Evolutionary conservation across 768 basidiomycete genomes (phyloP).

Genomic region (Naematelia encephala): DNA sequence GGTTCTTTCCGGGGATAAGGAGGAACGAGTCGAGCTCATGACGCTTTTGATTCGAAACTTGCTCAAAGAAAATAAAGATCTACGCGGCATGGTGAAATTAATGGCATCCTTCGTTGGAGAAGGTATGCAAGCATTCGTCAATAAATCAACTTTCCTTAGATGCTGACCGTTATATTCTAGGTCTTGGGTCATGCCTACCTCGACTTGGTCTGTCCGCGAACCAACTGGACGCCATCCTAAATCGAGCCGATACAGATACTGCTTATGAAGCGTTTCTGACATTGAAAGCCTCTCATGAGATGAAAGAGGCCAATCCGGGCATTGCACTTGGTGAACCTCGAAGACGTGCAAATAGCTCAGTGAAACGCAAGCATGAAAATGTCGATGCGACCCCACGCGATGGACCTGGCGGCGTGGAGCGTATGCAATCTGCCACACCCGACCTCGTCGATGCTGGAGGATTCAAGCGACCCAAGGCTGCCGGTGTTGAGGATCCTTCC

Average conservation of each 20-base stretch:
- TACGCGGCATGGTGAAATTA: constrained; percentile 72
- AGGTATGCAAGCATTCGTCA: constrained; percentile 59
- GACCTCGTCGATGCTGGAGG: background rate
- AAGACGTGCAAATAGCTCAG: constrained; percentile 10
- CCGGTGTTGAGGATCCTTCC: background rate
- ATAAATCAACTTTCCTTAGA: background rate
- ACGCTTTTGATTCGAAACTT: constrained; percentile 75
- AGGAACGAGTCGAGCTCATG: constrained; percentile 80
- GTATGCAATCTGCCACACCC: background rate
- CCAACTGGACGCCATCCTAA: constrained; percentile 77
- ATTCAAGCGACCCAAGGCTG: background rate
- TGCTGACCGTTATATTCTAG: constrained; percentile 19
- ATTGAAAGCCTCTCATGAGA: constrained; percentile 57
- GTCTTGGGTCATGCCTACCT: constrained; percentile 48
- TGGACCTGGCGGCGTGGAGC: background rate
- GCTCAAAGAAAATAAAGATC: constrained; percentile 81
- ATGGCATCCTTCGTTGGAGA: constrained; percentile 81
- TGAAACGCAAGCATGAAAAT: constrained; percentile 24
- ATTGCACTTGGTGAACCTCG: constrained; percentile 22
- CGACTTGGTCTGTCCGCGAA: constrained; percentile 49
- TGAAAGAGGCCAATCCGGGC: constrained; percentile 37
- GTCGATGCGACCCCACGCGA: constrained; percentile 1
- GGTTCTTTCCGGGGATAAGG: constrained; percentile 84
- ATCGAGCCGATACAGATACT: constrained; percentile 85
- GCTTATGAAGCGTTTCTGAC: constrained; percentile 83